These are phyloP conservation scores for Cordyceps militaris DNA, from an alignment of 2,329 filamentous ascomycete genomes.

Conservation along the genomic window DNA sequence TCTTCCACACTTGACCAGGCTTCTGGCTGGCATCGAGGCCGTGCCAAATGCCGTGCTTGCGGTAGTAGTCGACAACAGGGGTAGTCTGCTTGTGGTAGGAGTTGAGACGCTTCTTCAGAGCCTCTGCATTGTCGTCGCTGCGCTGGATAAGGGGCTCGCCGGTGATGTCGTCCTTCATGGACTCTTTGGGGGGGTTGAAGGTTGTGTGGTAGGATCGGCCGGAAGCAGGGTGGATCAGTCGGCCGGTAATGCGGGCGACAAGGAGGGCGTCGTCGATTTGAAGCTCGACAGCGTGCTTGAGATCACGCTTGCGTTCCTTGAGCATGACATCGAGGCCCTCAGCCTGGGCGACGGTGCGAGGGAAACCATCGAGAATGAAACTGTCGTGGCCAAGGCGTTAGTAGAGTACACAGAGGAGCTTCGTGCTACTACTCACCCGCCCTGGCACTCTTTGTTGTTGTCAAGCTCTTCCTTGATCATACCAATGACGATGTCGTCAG, in stretches of 20 bases:
- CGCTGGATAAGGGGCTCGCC: constrained; percentile 95
- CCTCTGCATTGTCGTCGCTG: constrained; percentile 93
- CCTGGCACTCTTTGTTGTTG: constrained; percentile 90
- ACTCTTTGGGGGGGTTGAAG: constrained; percentile 93
- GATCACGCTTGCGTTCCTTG: constrained; percentile 63
- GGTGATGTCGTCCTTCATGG: constrained; percentile 94
- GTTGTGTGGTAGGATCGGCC: constrained; percentile 96
- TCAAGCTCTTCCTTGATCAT: constrained; percentile 99
- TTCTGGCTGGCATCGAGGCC: constrained; percentile 93
- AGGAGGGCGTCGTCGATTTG: constrained; percentile 93
- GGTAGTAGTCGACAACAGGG: constrained; percentile 93
- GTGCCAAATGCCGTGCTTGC: constrained; percentile 95
- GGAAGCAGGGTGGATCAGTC: constrained; percentile 89
- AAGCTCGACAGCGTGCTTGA: constrained; percentile 93
- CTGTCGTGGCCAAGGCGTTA: constrained; percentile 37
- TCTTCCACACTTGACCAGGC: constrained; percentile 93
- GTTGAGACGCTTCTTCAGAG: constrained; percentile 85
- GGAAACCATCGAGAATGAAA: constrained; percentile 98
- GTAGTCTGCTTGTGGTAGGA: constrained; percentile 94
- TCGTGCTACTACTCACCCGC: constrained; percentile 58
- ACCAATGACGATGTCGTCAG: constrained; percentile 97
- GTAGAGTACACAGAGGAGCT: neutral
- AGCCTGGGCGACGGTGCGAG: constrained; percentile 90
- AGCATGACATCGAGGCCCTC: constrained; percentile 95
- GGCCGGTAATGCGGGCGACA: constrained; percentile 92